Conservation (phyloP, 2,329 filamentous ascomycete genomes). For the Tolypocladium ophioglossoides region DNA sequence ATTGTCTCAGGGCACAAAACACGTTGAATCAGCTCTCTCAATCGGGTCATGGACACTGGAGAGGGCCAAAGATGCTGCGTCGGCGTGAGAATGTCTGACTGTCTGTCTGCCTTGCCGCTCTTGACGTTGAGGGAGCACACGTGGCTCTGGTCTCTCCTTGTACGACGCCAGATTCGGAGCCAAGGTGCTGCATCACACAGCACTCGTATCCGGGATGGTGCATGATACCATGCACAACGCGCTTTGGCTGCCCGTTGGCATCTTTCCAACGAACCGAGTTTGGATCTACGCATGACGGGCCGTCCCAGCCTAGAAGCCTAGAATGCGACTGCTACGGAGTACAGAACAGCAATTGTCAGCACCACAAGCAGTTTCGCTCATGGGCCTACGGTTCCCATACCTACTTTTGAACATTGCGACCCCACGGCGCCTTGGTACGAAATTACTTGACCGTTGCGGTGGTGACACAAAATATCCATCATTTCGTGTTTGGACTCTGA, state of each 20-base stretch:
- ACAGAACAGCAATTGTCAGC: not conserved
- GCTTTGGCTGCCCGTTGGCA: not conserved
- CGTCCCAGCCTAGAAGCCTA: not conserved
- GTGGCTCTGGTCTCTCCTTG: not conserved
- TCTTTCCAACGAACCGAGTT: no score
- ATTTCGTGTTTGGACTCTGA: not conserved
- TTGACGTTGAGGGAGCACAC: not conserved
- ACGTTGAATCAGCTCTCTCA: not conserved
- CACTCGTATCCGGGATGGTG: not conserved
- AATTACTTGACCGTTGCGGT: not conserved
- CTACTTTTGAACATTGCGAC: not conserved
- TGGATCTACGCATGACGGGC: not conserved
- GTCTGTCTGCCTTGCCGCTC: not conserved
- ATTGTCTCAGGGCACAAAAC: not conserved
- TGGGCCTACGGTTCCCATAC: not conserved
- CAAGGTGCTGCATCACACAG: not conserved
- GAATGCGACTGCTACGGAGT: not conserved
- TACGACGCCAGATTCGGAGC: not conserved
- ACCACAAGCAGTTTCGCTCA: not conserved
- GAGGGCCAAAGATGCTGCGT: not conserved
- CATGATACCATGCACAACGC: not conserved
- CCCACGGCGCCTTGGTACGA: not conserved
- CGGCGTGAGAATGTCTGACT: not conserved
- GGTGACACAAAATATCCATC: not conserved
- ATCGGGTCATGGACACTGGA: not conserved